Conservation (phyloP, 106 monocot species). For the Alisma plantagoaquatica region DNA sequence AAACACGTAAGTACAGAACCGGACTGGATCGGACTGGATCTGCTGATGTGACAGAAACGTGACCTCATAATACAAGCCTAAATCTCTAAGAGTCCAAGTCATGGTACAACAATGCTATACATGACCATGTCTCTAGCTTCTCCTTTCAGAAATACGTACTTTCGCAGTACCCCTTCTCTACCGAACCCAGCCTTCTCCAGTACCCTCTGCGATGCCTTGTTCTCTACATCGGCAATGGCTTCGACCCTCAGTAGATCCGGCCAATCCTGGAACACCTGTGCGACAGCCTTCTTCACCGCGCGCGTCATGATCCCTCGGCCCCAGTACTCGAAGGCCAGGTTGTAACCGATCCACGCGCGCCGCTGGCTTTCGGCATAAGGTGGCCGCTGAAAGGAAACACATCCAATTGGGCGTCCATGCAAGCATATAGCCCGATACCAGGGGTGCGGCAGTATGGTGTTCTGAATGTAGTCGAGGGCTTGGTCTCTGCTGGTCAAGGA, state of each 20-base stretch:
- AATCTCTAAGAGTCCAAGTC: too few species aligned
- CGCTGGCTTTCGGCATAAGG: background rate
- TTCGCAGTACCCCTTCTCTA: background rate
- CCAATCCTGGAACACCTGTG: background rate
- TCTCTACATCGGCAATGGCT: conserved; percentile 1
- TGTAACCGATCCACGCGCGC: conserved; percentile 2
- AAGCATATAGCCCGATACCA: conserved; percentile 33
- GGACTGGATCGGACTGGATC: too few species aligned
- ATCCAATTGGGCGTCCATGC: background rate
- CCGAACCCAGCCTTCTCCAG: conserved; percentile 1
- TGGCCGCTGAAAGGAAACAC: background rate
- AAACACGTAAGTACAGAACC: too few species aligned
- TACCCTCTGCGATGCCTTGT: conserved; percentile 1
- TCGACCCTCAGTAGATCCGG: conserved; percentile 5
- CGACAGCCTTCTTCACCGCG: conserved; percentile 3
- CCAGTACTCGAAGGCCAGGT: background rate
- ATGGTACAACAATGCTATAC: background rate
- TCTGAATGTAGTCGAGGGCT: background rate
- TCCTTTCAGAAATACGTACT: background rate
- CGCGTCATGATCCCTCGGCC: background rate
- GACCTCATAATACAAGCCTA: too few species aligned
- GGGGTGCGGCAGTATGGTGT: conserved; percentile 38
- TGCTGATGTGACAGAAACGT: too few species aligned
- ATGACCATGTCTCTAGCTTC: background rate
- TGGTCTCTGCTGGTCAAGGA: background rate